Evolutionary conservation across 768 basidiomycete species (phyloP).

Genomic region (Dictyophora rubrovolvata): DNA sequence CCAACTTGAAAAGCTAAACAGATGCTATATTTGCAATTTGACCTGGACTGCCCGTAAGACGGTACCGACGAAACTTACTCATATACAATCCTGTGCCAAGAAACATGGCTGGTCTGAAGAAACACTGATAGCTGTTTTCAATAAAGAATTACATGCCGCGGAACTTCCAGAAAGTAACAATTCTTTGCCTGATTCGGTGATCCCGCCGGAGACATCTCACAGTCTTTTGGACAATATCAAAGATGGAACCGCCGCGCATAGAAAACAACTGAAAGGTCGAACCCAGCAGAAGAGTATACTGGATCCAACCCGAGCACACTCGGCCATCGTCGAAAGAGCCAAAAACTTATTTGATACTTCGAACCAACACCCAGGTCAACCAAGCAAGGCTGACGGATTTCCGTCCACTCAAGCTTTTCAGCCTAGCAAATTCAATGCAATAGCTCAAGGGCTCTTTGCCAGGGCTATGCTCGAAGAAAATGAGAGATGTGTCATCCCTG

Average conservation of each 20-base stretch:
- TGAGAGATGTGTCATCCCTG: background rate
- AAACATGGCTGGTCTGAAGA: conserved; percentile 44
- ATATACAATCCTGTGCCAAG: conserved; percentile 60
- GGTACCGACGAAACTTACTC: conserved; percentile 48
- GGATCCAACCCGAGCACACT: conserved; percentile 32
- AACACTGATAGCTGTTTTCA: conserved; percentile 44
- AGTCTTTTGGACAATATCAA: conserved; percentile 50
- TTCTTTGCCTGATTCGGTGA: conserved; percentile 9
- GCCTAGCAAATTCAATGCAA: conserved; percentile 10
- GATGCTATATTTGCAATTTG: conserved; percentile 55
- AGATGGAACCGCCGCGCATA: conserved; percentile 31
- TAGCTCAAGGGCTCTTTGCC: background rate
- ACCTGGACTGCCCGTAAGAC: conserved; percentile 66
- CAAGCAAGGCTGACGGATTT: background rate
- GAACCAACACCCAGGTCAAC: background rate
- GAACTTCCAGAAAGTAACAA: conserved; percentile 18
- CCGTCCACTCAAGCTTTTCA: conserved; percentile 14
- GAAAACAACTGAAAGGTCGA: conserved; percentile 33
- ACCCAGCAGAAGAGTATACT: conserved; percentile 34
- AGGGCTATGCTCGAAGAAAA: conserved; percentile 1
- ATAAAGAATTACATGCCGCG: conserved; percentile 30
- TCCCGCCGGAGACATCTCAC: conserved; percentile 19
- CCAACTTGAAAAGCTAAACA: conserved; percentile 38
- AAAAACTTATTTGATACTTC: conserved; percentile 22
- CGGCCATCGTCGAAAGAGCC: conserved; percentile 29